Evolutionary conservation across 768 basidiomycete genomes (phyloP).

Genomic region (Cyclocybe aegerita): DNA sequence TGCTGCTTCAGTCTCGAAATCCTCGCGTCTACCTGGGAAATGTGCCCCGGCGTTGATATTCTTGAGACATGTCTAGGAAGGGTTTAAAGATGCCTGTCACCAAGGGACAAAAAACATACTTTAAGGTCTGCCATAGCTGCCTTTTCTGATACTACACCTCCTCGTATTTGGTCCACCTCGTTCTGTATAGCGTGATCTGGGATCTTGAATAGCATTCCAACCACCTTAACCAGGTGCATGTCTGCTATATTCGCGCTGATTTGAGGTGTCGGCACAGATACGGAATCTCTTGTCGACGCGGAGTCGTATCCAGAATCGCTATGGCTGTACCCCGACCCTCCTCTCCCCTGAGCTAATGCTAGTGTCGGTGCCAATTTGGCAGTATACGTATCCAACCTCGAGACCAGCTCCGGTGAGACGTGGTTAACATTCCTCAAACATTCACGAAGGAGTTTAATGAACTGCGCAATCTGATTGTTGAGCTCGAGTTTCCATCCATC

Average conservation of each 20-base stretch:
- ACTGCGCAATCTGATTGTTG: conserved; percentile 88
- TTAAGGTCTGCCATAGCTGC: conserved; percentile 88
- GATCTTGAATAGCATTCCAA: conserved; percentile 74
- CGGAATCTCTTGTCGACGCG: conserved; percentile 54
- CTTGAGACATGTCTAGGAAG: conserved; percentile 78
- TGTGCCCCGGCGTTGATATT: conserved; percentile 81
- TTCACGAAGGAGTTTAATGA: conserved; percentile 84
- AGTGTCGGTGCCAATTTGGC: conserved; percentile 72
- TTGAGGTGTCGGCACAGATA: conserved; percentile 28
- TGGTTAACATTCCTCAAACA: conserved; percentile 71
- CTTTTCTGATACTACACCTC: conserved; percentile 72
- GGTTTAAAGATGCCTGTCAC: conserved; percentile 8
- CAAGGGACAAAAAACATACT: conserved; percentile 36
- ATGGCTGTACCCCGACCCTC: conserved; percentile 19
- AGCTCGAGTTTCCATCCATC: conserved; percentile 94
- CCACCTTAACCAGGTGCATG: conserved; percentile 73
- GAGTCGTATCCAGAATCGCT: conserved; percentile 71
- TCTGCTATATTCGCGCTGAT: conserved; percentile 56
- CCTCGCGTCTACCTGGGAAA: conserved; percentile 84
- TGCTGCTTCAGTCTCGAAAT: conserved; percentile 80
- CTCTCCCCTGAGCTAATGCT: conserved; percentile 12
- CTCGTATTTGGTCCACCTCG: conserved; percentile 70
- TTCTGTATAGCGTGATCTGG: conserved; percentile 63
- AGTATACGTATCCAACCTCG: conserved; percentile 82
- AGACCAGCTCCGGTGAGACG: conserved; percentile 79